Conservation (phyloP, 228 moss, liverwort and hornwort genomes). For the Sphagnum fallax region DNA sequence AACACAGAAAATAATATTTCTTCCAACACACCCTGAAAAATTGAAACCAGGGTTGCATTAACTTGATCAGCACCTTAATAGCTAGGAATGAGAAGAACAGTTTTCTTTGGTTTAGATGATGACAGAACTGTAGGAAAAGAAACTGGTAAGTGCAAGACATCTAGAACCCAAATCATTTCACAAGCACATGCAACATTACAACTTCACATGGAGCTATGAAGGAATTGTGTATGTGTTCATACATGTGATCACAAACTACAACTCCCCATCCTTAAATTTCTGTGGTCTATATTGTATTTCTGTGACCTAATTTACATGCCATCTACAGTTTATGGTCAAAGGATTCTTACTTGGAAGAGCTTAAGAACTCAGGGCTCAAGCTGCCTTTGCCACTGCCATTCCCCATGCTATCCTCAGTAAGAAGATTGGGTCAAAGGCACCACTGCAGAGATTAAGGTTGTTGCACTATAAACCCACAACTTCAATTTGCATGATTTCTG, state of each 20-base stretch:
- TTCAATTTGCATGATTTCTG: no score
- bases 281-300: neutral
- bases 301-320: no score
- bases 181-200: no score
- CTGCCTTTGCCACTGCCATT: constrained; percentile 12
- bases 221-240: no score
- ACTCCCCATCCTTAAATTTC: neutral
- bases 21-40: neutral
- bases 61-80: neutral
- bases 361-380: constrained; percentile 23
- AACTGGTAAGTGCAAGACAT: no score
- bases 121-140: no score
- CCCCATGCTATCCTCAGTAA: constrained; percentile 11
- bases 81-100: neutral
- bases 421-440: neutral
- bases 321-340: neutral
- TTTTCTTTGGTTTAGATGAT: no score
- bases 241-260: neutral
- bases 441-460: neutral
- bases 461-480: no score
- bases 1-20: no score
- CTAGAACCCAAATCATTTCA: no score
- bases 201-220: neutral
- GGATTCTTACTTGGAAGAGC: constrained; percentile 26
- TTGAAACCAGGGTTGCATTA: neutral